These are phyloP conservation scores for Aureobasidium sp. DNA, from an alignment of 2,329 filamentous ascomycete genomes.

Conservation along the genomic window DNA sequence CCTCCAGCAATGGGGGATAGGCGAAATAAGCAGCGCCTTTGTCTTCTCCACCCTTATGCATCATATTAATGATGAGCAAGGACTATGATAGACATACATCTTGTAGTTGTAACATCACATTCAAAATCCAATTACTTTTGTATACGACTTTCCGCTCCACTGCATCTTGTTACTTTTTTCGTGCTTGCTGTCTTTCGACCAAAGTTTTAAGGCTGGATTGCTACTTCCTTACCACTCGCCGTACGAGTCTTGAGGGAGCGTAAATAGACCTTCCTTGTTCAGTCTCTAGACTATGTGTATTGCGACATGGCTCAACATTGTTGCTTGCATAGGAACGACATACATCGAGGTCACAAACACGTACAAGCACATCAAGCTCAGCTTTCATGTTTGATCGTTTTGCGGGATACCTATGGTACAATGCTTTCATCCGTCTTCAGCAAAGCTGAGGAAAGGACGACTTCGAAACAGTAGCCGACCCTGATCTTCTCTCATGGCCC, in stretches of 20 bases:
- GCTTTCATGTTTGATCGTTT: not conserved
- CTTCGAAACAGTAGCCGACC: not conserved
- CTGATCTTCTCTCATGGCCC: not conserved
- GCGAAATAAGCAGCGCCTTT: slow-evolving; percentile 14
- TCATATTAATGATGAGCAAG: not conserved
- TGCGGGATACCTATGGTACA: not conserved
- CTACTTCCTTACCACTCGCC: no score
- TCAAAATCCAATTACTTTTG: no score
- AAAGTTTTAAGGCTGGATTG: no score
- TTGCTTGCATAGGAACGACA: no score
- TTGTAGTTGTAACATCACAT: not conserved
- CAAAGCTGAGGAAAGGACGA: not conserved
- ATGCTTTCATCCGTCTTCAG: not conserved
- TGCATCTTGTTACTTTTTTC: not conserved
- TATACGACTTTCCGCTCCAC: not conserved
- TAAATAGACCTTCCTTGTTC: no score
- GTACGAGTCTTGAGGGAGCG: no score
- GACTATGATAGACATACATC: slow-evolving; percentile 13
- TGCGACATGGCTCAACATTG: no score
- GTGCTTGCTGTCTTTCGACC: no score
- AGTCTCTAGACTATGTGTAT: no score
- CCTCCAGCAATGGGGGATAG: not conserved
- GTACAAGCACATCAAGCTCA: not conserved
- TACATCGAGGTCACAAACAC: not conserved
- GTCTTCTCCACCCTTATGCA: slow-evolving; percentile 13